Percentiles rank a stretch among this genome's conserved stretches.
These are phyloP conservation scores for Candida ponderosae DNA, from an alignment of 805 yeast genomes.

Conservation along the genomic window DNA sequence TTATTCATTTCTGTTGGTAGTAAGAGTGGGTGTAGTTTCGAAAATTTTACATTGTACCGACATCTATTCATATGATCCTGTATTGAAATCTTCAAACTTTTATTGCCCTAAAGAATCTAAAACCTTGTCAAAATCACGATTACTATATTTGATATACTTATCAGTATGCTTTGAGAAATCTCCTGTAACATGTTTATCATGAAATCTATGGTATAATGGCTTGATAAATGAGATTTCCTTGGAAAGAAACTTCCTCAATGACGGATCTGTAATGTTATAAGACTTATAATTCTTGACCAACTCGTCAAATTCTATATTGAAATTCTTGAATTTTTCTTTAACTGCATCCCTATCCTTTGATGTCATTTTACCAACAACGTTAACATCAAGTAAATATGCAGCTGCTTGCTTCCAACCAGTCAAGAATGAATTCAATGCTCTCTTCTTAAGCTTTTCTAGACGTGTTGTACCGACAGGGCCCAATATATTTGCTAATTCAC, in stretches of 20 bases:
- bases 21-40: no score
- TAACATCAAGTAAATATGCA: constrained; percentile 69
- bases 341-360: constrained; percentile 75
- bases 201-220: constrained; percentile 80
- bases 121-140: constrained; percentile 33
- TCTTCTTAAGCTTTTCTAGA: constrained; percentile 58
- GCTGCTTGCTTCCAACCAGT: constrained; percentile 78
- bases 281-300: constrained; percentile 58
- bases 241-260: constrained; percentile 52
- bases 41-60: no score
- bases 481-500: constrained; percentile 46
- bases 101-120: constrained; percentile 23
- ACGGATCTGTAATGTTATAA: constrained; percentile 59
- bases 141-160: constrained; percentile 64
- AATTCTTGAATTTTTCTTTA: constrained; percentile 77
- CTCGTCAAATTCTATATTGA: constrained; percentile 78
- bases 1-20: no score
- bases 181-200: constrained; percentile 64
- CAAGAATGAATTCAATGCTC: constrained; percentile 66
- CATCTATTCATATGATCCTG: not conserved
- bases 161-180: constrained; percentile 64
- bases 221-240: constrained; percentile 69
- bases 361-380: constrained; percentile 50
- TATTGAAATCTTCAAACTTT: no score
- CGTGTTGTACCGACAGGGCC: constrained; percentile 57